Conservation (phyloP, 78 protist species). For the Trichosphaerium sp. region DNA sequence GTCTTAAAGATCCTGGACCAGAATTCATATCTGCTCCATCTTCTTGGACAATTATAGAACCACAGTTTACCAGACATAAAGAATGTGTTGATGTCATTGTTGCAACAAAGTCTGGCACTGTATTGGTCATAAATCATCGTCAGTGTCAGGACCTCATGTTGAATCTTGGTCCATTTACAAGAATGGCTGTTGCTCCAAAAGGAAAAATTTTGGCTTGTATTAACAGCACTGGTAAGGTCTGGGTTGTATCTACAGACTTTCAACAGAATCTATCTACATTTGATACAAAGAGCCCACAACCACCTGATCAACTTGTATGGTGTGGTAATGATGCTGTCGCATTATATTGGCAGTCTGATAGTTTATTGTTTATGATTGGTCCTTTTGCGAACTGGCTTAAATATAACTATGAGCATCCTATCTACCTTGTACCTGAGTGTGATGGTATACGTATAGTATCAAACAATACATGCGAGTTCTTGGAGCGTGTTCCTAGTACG, state of each 20-base stretch:
- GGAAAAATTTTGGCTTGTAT: conserved; percentile 12
- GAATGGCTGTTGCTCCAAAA: conserved; percentile 8
- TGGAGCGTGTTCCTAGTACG: conserved; percentile 57
- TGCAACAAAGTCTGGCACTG: not conserved
- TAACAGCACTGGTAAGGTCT: not conserved
- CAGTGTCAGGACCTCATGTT: not conserved
- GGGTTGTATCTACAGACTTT: conserved; percentile 20
- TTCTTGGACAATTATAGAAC: not conserved
- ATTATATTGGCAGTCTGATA: conserved; percentile 28
- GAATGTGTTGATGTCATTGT: conserved; percentile 8
- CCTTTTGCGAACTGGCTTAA: conserved; percentile 37
- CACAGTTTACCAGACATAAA: not conserved
- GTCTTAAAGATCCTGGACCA: not conserved
- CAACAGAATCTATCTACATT: not conserved
- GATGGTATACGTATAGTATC: conserved; percentile 75
- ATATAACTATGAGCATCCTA: conserved; percentile 21
- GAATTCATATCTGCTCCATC: not conserved
- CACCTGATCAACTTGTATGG: conserved; percentile 45
- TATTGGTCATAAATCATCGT: not conserved
- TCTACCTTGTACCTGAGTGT: conserved; percentile 44
- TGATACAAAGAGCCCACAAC: not conserved
- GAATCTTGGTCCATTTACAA: conserved; percentile 6
- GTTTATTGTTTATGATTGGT: conserved; percentile 44
- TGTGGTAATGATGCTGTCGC: conserved; percentile 61
- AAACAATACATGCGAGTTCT: conserved; percentile 29